Base-by-base conservation (phyloP, 495 filamentous ascomycete genomes). In the Platismatia glauca region DNA sequence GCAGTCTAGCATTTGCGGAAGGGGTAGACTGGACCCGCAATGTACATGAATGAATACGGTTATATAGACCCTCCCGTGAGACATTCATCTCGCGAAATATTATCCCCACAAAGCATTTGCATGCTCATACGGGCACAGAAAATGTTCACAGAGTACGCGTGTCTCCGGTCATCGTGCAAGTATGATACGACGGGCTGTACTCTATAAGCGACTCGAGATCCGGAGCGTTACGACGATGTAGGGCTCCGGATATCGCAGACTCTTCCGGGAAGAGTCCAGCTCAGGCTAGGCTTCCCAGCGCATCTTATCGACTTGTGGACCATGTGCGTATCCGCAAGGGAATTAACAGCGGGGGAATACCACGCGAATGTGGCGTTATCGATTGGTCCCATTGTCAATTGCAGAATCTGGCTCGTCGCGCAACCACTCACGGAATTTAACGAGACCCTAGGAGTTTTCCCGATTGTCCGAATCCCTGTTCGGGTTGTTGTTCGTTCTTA, bases 351-450 rank as follows among this genome's bases (percentile, higher is more conserved):
- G 20, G 35, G 46, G 34, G 41, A 38, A 24, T n/a, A 24, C 29
- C 9, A 27, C 3, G 44, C 44, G 20, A n/a, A 48, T 27, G 7
- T 27, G 44, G 8, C 46, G 18, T 31, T 61, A 55, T 15, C 27
- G 41, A 38, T 29, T n/a, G 20, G 35, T 50, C 27, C 34, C 6
- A 41, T 50, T 38, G 35, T 57, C 64, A 55, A 55, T 44, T 18
- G 46, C 60, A 44, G 60, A 55, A 50, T 60, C 56, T 7, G 60
- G 56, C 27, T 63, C 44, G 12, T 62, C 53, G 13, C 35, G 64
- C 39, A 20, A 38, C 60, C 64, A 63, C 7, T 59, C 55, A 22
- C 50, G 50, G 5, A 24, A 53, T 33, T 24, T 20, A 22, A 20
- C 56, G 16, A 35, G 15, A 29, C n/a, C 38, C 35, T 4, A 6